Base-by-base conservation (phyloP, 225 moss, liverwort and hornwort genomes). In the Thuidium tamariscinum region DNA sequence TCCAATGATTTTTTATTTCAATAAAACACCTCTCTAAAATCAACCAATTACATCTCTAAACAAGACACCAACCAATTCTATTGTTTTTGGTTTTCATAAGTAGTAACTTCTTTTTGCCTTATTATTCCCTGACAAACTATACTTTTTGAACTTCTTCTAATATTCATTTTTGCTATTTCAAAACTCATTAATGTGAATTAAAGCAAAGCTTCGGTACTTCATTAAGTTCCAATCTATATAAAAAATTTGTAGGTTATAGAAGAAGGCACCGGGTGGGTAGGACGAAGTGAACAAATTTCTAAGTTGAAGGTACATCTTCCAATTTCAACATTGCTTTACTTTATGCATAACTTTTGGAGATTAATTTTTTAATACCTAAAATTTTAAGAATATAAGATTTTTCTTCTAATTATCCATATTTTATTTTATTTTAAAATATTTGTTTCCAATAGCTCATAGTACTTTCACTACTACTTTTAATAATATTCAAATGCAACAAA, bases 221-320 rank as follows among this genome's bases (percentile, higher is more conserved):
- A 39, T 11, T 48, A 29, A 39, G 39, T 70, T 85, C 49, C 3
- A 49, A 5, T 52, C 37, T 60, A 39, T 16, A 52, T 27, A 20
- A 13, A 56, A 56, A 42, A 52, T 88, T 62, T 86, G 62, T 88
- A 98, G 96, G 94, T 99, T 49, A 76, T 96, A 59, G 97, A 95
- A n/a, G 96, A 95, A 88, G 93, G 95, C 73, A 91, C 89, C 30
- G 88, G 92, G 36, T 99, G 98, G 98, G 93, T 94, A 83, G 98
- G 98, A 59, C 83, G 97, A 74, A 94, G 94, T 34, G 97, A 99
- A 56, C 94, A 91, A 79, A 94, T 99, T 80, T 90, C 94, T 67
- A 90, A 96, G 49, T 85, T 99, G 30, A 98, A 86, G 94, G 98
- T 98, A 89, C 10, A 65, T 34, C 32, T 64, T 7, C 16, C 1